Evolutionary conservation across 306 rosid species (phyloP).

Genomic region (Quercus glauca): DNA sequence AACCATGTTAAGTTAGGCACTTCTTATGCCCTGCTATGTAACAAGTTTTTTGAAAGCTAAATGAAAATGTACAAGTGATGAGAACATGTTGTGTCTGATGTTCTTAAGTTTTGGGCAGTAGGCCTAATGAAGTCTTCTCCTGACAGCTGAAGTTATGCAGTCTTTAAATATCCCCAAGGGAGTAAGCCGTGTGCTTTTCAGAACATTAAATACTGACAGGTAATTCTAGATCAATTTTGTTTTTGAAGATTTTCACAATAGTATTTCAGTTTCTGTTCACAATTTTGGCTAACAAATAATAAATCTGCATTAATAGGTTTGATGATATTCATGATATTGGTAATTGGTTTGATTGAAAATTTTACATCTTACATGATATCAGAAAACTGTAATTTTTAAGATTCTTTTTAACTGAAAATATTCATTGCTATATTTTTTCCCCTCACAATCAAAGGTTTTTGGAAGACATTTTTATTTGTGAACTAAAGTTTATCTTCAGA

Average conservation of each 20-base stretch:
- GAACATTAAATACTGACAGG: slow-evolving; percentile 82
- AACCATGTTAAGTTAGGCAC: too few relatives aligned
- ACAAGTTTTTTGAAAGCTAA: too few relatives aligned
- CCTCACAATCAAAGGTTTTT: too few relatives aligned
- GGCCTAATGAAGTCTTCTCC: neutral
- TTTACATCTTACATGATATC: too few relatives aligned
- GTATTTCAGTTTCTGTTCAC: neutral
- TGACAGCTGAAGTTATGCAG: slow-evolving; percentile 86
- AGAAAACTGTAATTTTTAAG: too few relatives aligned
- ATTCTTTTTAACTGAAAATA: too few relatives aligned
- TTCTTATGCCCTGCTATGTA: too few relatives aligned
- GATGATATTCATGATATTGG: neutral
- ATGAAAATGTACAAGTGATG: too few relatives aligned
- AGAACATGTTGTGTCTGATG: neutral
- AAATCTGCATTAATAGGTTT: neutral
- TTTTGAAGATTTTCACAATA: neutral
- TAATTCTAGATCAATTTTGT: slow-evolving; percentile 6
- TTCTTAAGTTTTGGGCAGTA: neutral
- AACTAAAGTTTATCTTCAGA: too few relatives aligned
- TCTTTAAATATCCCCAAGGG: slow-evolving; percentile 69
- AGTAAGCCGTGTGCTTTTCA: slow-evolving; percentile 72
- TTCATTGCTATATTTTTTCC: too few relatives aligned
- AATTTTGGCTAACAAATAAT: neutral
- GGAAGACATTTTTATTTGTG: too few relatives aligned
- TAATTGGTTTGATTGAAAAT: neutral